Percentiles rank a stretch among this genome's conserved stretches.
These are phyloP conservation scores for Salix koriyanagi DNA, from an alignment of 345 rosid genomes.

Conservation along the genomic window DNA sequence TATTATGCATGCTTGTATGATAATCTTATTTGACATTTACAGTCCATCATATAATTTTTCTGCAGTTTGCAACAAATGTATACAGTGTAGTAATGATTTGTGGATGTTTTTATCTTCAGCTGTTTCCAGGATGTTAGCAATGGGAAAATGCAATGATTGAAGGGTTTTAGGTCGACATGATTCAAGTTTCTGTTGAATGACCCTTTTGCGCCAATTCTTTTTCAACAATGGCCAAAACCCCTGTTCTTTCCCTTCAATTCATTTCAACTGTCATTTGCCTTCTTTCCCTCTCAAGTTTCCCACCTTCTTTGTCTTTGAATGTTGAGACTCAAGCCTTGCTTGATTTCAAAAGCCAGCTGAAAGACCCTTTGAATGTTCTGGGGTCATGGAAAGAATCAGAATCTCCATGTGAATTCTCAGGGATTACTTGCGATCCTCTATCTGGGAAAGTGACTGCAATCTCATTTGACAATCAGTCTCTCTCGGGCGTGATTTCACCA, in stretches of 20 bases:
- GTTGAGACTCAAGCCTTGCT: constrained; percentile 59
- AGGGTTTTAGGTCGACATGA: background rate
- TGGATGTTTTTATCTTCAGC: constrained; percentile 1
- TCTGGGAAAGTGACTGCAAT: constrained; percentile 52
- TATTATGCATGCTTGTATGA: background rate
- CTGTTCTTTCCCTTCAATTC: constrained; percentile 9
- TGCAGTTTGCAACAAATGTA: background rate
- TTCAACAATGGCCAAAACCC: constrained; percentile 5
- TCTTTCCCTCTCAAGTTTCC: constrained; percentile 27
- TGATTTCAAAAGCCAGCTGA: constrained; percentile 51
- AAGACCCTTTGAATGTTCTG: constrained; percentile 52
- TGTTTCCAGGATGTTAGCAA: background rate
- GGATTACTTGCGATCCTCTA: constrained; percentile 48
- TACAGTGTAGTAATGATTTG: background rate
- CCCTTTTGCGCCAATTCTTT: background rate
- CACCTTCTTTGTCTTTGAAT: constrained; percentile 32
- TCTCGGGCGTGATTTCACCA: constrained; percentile 63
- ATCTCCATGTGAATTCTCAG: constrained; percentile 58
- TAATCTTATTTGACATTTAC: background rate
- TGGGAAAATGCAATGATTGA: background rate
- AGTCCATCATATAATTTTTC: background rate
- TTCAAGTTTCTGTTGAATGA: background rate
- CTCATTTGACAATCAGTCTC: constrained; percentile 43
- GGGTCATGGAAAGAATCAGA: constrained; percentile 62
- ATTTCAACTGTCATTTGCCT: constrained; percentile 7